Percentiles rank a stretch among this genome's conserved stretches.
These are phyloP conservation scores for Yarrowia porcina DNA, from an alignment of 805 yeast genomes.

Conservation along the genomic window DNA sequence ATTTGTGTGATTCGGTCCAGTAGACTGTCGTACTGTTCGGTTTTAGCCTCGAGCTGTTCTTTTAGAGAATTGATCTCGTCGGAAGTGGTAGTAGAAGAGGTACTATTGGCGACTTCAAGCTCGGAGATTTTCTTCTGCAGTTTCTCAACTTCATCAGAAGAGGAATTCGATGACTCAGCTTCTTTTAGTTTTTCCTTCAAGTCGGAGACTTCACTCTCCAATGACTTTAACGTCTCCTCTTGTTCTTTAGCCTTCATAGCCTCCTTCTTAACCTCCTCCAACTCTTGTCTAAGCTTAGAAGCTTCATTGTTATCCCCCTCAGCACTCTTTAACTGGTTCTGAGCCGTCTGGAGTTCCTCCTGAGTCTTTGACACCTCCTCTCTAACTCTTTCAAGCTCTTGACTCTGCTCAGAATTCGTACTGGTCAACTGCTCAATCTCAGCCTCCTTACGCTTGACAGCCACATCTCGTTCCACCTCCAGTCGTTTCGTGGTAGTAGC, in stretches of 20 bases:
- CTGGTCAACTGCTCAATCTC: neutral
- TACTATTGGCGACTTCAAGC: neutral
- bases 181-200: neutral
- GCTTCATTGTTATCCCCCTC: neutral
- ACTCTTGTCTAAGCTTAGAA: neutral
- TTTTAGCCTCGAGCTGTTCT: conserved; percentile 33
- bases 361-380: too few species aligned
- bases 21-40: conserved; percentile 42
- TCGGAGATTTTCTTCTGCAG: neutral
- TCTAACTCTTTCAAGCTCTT: too few species aligned
- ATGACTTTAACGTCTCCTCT: neutral
- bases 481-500: neutral
- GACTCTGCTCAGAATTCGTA: too few species aligned
- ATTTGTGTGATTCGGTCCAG: conserved; percentile 41
- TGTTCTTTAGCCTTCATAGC: neutral
- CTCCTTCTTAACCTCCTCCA: neutral
- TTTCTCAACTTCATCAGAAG: neutral
- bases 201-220: neutral
- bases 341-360: neutral
- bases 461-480: conserved; percentile 5
- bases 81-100: neutral
- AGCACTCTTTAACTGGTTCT: neutral
- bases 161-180: neutral
- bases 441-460: neutral
- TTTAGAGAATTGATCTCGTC: neutral